phyloP scores from a whole-genome alignment of 1,284 basidiomycete genomes.

The Coniferiporia sulphurascens region DNA sequence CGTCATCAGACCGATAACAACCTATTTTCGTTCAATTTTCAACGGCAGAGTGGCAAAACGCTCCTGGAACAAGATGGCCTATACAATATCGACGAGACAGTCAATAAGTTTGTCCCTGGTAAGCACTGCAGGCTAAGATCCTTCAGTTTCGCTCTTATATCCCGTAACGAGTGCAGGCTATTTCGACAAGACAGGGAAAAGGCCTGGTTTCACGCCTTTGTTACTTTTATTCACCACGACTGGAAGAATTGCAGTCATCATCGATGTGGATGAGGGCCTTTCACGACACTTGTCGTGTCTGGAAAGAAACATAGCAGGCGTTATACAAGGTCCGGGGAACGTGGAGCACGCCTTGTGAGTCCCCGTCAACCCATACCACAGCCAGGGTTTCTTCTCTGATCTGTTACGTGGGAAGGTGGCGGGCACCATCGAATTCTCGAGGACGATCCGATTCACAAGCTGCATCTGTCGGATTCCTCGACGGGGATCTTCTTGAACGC shows the following conservation, averaged over 20 bases:
- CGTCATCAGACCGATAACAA: constrained; percentile 62
- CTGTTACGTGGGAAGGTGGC: constrained; percentile 45
- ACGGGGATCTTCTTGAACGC: constrained; percentile 82
- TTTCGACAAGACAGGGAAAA: background rate
- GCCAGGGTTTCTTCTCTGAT: constrained; percentile 6
- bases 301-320: constrained; percentile 71
- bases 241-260: constrained; percentile 78
- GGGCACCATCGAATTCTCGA: constrained; percentile 54
- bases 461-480: constrained; percentile 73
- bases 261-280: constrained; percentile 49
- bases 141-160: background rate
- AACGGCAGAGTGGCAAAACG: constrained; percentile 33
- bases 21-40: constrained; percentile 63
- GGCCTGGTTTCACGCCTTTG: constrained; percentile 41
- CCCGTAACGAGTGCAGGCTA: background rate
- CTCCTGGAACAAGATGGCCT: constrained; percentile 57
- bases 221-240: constrained; percentile 77
- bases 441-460: constrained; percentile 53
- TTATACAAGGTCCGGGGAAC: constrained; percentile 53
- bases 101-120: constrained; percentile 69
- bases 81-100: constrained; percentile 65
- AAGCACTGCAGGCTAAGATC: constrained; percentile 13
- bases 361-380: background rate
- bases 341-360: constrained; percentile 62
- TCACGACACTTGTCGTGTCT: constrained; percentile 68